Evolutionary conservation across 306 rosid genomes (phyloP), one percentile per base, ranked within the genome.

Genomic region (Delonix regia): DNA sequence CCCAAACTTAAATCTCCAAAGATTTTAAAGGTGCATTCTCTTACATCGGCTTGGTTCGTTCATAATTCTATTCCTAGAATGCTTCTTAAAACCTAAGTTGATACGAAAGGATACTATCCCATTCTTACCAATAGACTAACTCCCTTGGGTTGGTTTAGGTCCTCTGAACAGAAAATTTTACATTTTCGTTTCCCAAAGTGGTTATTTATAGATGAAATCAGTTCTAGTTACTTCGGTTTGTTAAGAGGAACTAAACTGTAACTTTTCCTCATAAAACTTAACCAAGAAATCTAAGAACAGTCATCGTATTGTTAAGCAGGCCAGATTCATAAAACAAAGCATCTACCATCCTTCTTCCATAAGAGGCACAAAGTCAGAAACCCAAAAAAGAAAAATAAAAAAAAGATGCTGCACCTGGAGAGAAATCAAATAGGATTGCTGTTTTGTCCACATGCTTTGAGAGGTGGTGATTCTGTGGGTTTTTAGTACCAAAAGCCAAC

Each of bases 341-440:
- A 62, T 15, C 62, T 55, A 28, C 62, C 11, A 55, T 21, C 30
- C 22, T 19, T 21, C 14, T 53, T 22, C 60, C 28, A 22, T 51
- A 19, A 1, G 27, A 25, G 36, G 25, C 36, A 57, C 7, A 55
- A n/a, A n/a, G n/a, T n/a, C n/a, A 34, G 6, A 34, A 34, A 41
- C 45, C 1, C 6, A 41, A 41, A 41, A 41, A 41, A 41, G 5
- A 41, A 3, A 8, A 48, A 48, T 14, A 48, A 42, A 64, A 48
- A 69, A 34, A 71, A 33, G 77, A 75, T 51, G 47, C 24, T 56
- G 66, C 73, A 93, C 94, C 99, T 86, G 91, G 78, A 82, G 96
- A 85, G 88, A 96, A 96, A 84, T 96, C 99, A 57, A 93, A 90
- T 34, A 63, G 0, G 76, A 93, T 39, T 18, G 94, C 47, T 75